Evolutionary conservation across 352 stramenopile genomes (phyloP).

Genomic region (Globisporangium barbulae): DNA sequence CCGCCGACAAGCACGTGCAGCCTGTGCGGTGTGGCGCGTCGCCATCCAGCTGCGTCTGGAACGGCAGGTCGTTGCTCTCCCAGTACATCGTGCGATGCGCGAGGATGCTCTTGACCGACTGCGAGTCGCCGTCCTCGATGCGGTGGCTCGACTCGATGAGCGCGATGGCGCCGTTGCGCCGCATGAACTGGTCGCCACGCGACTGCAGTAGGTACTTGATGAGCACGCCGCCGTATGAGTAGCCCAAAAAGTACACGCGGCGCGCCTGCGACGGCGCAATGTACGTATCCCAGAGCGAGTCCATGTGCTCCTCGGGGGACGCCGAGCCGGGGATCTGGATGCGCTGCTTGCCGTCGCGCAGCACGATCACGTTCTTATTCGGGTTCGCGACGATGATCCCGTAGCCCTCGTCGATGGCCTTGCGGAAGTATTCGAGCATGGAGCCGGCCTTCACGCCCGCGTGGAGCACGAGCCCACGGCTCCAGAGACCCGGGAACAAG

Average conservation of each 20-base stretch:
- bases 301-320: constrained; percentile 86
- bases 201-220: constrained; percentile 90
- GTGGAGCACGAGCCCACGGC: constrained; percentile 77
- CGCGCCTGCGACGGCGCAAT: constrained; percentile 49
- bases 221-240: constrained; percentile 85
- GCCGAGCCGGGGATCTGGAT: constrained; percentile 81
- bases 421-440: constrained; percentile 89
- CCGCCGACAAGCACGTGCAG: constrained; percentile 79
- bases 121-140: constrained; percentile 82
- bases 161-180: constrained; percentile 80
- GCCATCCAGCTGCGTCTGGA: constrained; percentile 75
- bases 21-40: constrained; percentile 80
- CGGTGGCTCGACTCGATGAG: constrained; percentile 86
- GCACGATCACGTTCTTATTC: constrained; percentile 88
- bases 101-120: constrained; percentile 85
- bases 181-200: constrained; percentile 82
- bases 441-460: constrained; percentile 83
- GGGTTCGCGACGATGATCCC: constrained; percentile 88
- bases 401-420: constrained; percentile 80
- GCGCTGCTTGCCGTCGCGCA: constrained; percentile 76
- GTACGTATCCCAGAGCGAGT: constrained; percentile 86
- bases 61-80: constrained; percentile 78
- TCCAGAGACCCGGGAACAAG: constrained; percentile 83
- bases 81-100: constrained; percentile 89
- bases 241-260: constrained; percentile 85